Base-by-base conservation (phyloP, 129 eudicot species). In the Ambrosia artemisiifolia region DNA sequence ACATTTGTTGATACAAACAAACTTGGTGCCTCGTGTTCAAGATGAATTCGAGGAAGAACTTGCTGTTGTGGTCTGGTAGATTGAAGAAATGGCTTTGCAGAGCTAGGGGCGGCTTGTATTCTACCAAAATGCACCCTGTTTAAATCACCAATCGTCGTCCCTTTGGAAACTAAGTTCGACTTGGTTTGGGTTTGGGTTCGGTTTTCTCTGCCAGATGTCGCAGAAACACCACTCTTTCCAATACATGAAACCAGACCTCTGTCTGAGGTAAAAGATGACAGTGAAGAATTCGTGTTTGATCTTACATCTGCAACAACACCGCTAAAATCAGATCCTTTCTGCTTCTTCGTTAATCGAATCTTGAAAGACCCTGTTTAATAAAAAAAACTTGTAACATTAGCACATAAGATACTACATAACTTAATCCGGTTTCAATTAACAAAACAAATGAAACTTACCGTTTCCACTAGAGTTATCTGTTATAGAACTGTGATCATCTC, bases 301-400 rank as follows among this genome's bases (percentile, higher is more conserved):
- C 71, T 74, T 14, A 72, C 74, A 30, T 63, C 67, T 35, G 84
- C 72, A 55, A 59, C 59, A 11, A 81, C 48, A 18, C 60, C 40
- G 50, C 11, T 51, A 11, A 55, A 16, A 36, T 72, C 74, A 36
- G 71, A 57, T 35, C 43, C 70, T 72, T 65, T 75, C 49, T 63
- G 70, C 61, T 70, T 87, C 75, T 73, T 72, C 11, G 83, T 57
- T 43, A 90, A 66, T 12, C 79, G 80, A 16, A 90, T 78, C 74
- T 86, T 78, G 14, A 86, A 46, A 6, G 80, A 71, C 19, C 95
- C 97, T 90, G 85, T 16, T 55, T 6, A 13, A 35, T 13, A 68
- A 5, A 18, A 1, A 34, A 4, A 16, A 1, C 8, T 11, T 40
- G 14, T 7, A n/a, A 13, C 0, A 64, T 46, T 19, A 67, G 60